Percentiles rank a stretch among this genome's conserved stretches.
Evolutionary conservation across 1,139 yeast genomes (phyloP).

Genomic region (Pichiaceae sp.): DNA sequence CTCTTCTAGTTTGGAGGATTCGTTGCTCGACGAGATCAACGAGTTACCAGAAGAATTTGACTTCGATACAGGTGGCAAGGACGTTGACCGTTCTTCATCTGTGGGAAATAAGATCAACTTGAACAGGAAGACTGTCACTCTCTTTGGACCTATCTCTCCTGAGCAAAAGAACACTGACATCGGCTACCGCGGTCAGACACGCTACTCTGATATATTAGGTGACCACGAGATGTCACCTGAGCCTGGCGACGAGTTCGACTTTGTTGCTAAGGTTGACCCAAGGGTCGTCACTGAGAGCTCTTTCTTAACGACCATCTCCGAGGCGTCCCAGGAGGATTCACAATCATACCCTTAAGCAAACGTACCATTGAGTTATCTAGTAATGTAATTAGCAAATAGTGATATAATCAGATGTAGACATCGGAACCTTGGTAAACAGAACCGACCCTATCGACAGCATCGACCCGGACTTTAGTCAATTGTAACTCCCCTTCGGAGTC

Average conservation of each 20-base stretch:
- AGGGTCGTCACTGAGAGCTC: slow-evolving; percentile 9
- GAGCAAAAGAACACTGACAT: not conserved
- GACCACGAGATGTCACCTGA: not conserved
- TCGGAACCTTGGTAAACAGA: slow-evolving; percentile 4
- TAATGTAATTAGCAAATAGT: too few species aligned
- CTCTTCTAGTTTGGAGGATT: slow-evolving; percentile 10
- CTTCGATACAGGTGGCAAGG: slow-evolving; percentile 2
- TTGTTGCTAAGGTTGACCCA: not conserved
- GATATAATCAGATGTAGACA: not conserved
- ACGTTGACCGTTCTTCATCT: not conserved
- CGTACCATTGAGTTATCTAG: not conserved
- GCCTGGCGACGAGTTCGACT: not conserved
- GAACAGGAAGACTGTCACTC: slow-evolving; percentile 18
- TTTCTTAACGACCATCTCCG: slow-evolving; percentile 21
- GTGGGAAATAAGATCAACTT: slow-evolving; percentile 12
- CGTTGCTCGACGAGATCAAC: slow-evolving; percentile 24
- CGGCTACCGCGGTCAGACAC: not conserved
- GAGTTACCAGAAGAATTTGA: slow-evolving; percentile 24
- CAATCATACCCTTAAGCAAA: not conserved
- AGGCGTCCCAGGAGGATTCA: slow-evolving; percentile 17
- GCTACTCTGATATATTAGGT: not conserved
- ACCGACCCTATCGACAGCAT: slow-evolving; percentile 13
- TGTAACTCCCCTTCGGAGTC: not conserved
- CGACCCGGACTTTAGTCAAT: slow-evolving; percentile 13
- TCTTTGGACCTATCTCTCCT: slow-evolving; percentile 16